Percentiles rank a stretch among this genome's conserved stretches.
phyloP scores from a whole-genome alignment of 192 early-diverging fungal species.

The Backusella liffmaniae region DNA sequence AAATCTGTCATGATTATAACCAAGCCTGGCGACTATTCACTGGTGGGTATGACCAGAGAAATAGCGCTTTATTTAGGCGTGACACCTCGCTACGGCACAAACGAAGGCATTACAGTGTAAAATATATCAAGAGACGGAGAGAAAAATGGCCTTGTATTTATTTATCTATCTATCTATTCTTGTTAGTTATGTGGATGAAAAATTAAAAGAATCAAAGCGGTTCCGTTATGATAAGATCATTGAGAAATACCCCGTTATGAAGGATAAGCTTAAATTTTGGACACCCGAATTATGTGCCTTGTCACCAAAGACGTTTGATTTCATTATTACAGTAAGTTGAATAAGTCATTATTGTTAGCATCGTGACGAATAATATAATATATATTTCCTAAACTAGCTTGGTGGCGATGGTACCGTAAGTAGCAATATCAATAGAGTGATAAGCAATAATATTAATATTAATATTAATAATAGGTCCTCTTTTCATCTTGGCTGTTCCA shows the following conservation, averaged over 20 bases:
- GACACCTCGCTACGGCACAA: constrained; percentile 39
- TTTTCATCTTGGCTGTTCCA: constrained; percentile 95
- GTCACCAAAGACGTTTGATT: constrained; percentile 75
- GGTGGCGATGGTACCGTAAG: constrained; percentile 92
- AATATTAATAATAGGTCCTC: constrained; percentile 43
- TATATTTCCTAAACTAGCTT: constrained; percentile 41
- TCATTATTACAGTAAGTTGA: constrained; percentile 73
- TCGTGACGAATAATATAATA: background rate
- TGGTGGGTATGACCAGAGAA: constrained; percentile 67
- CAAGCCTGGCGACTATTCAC: constrained; percentile 65
- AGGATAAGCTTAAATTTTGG: constrained; percentile 69
- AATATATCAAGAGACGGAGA: too few relatives aligned
- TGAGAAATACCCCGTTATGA: constrained; percentile 38
- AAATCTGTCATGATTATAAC: constrained; percentile 69
- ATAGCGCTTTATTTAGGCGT: constrained; percentile 66
- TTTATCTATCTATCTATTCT: background rate
- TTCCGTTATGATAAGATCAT: constrained; percentile 50
- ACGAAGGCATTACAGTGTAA: constrained; percentile 42
- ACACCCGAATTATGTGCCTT: constrained; percentile 66
- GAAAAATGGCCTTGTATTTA: background rate
- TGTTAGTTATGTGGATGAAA: constrained; percentile 60
- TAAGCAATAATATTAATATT: background rate
- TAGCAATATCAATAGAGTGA: background rate
- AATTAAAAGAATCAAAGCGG: constrained; percentile 51
- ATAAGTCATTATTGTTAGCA: background rate